Evolutionary conservation across 2,329 filamentous ascomycete genomes (phyloP).

Genomic region (Pseudohalonectria lignicola): DNA sequence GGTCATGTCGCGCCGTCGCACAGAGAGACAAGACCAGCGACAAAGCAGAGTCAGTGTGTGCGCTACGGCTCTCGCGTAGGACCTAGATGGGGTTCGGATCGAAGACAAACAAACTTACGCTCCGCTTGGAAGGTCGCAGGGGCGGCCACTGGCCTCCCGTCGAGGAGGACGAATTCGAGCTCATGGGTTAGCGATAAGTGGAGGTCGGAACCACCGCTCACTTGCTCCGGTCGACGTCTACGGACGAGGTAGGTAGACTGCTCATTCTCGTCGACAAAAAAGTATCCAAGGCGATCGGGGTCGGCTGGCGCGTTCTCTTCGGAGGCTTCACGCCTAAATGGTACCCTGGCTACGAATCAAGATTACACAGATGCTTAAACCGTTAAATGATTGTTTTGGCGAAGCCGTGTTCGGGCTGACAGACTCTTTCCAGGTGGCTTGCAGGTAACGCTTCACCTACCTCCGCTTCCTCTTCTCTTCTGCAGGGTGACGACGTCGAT

Average conservation of each 20-base stretch:
- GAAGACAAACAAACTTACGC: slow-evolving; percentile 20
- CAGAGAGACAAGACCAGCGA: not conserved
- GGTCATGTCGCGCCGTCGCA: slow-evolving; percentile 2
- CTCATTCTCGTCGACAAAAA: too few species aligned
- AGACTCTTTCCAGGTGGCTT: too few species aligned
- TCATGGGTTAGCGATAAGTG: slow-evolving; percentile 20
- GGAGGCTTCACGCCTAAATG: not conserved
- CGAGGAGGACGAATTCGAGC: slow-evolving; percentile 12
- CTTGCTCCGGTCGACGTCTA: not conserved
- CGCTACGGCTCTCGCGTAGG: too few species aligned
- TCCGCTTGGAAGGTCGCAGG: slow-evolving; percentile 32
- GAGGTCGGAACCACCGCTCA: too few species aligned
- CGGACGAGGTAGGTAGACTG: not conserved
- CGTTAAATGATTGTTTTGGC: too few species aligned
- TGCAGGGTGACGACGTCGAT: too few species aligned
- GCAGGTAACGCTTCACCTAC: too few species aligned
- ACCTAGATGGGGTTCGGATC: not conserved
- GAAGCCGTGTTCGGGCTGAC: too few species aligned
- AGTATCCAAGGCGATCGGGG: too few species aligned
- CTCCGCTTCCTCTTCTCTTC: too few species aligned
- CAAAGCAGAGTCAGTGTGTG: not conserved
- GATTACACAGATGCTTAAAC: too few species aligned
- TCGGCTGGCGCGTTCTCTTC: not conserved
- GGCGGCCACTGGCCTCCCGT: slow-evolving; percentile 26
- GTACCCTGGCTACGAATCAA: too few species aligned